phyloP scores from a whole-genome alignment of 2,329 filamentous ascomycete species.

The Clarireedia monteithiana region DNA sequence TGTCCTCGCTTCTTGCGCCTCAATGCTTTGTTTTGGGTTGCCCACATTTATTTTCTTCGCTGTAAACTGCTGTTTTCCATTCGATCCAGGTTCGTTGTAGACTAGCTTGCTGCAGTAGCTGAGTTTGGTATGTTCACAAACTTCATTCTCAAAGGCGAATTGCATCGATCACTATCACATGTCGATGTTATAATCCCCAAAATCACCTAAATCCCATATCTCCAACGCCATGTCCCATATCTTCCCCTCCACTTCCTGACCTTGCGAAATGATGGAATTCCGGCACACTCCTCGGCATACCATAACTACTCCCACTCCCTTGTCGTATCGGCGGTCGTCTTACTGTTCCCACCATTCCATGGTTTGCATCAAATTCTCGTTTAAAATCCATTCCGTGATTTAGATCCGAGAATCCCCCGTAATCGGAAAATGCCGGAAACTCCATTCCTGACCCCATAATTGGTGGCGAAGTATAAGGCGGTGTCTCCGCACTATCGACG shows the following conservation, averaged over 20 bases:
- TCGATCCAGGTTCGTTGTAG: too few species aligned
- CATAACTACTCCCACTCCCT: conserved; percentile 7
- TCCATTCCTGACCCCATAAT: conserved; percentile 11
- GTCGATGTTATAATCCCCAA: too few species aligned
- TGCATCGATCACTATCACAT: too few species aligned
- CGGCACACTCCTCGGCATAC: conserved; percentile 5
- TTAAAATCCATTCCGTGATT: conserved; percentile 8
- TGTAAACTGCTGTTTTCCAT: too few species aligned
- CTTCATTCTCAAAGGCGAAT: too few species aligned
- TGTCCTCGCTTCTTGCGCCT: neutral
- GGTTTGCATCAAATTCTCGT: conserved; percentile 1
- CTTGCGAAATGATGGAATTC: conserved; percentile 3
- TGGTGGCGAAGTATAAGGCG: conserved; percentile 11
- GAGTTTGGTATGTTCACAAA: too few species aligned
- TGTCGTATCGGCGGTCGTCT: conserved; percentile 7
- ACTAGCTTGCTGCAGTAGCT: too few species aligned
- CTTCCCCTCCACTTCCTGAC: neutral
- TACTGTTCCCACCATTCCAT: conserved; percentile 2
- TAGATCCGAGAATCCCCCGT: conserved; percentile 9
- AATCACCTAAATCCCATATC: neutral
- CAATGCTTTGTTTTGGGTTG: too few species aligned
- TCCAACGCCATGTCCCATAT: neutral
- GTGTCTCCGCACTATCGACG: neutral
- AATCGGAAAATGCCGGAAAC: conserved; percentile 9
- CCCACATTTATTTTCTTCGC: too few species aligned